phyloP scores from a whole-genome alignment of 2,329 filamentous ascomycete species.

The Sordariomycetes sp. region DNA sequence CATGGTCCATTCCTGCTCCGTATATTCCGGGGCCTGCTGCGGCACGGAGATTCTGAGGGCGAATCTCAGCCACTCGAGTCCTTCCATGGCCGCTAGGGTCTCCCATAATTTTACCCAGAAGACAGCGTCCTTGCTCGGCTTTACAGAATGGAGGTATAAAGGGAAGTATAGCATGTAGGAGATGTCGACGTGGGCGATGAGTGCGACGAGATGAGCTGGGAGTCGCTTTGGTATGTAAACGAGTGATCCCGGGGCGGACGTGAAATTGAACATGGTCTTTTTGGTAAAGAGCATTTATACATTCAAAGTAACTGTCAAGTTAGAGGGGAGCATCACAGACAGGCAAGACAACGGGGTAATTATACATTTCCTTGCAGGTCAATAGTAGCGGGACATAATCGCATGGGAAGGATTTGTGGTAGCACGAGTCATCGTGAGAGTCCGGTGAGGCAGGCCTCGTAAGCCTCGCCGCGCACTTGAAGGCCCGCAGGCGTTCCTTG shows the following conservation, averaged over 20 bases:
- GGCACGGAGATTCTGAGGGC: slow-evolving; percentile 3
- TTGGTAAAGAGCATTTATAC: slow-evolving; percentile 7
- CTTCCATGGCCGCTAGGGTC: slow-evolving; percentile 7
- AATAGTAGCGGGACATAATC: slow-evolving; percentile 7
- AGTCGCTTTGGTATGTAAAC: background rate
- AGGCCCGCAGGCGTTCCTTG: slow-evolving; percentile 5
- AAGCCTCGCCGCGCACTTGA: slow-evolving; percentile 5
- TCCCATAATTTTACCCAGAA: slow-evolving; percentile 7
- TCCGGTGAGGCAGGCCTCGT: background rate
- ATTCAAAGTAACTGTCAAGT: slow-evolving; percentile 9
- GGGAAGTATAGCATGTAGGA: slow-evolving; percentile 1
- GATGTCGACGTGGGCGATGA: slow-evolving; percentile 1
- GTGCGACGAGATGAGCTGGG: slow-evolving; percentile 1
- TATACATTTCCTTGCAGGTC: slow-evolving; percentile 8
- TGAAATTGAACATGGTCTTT: slow-evolving; percentile 9
- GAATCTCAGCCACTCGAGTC: slow-evolving; percentile 9
- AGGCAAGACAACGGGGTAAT: slow-evolving; percentile 1
- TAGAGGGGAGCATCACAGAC: slow-evolving; percentile 2
- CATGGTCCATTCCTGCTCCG: slow-evolving; percentile 5
- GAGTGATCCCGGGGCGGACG: background rate
- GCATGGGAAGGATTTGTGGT: slow-evolving; percentile 1
- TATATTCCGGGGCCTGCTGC: slow-evolving; percentile 1
- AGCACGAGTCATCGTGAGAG: background rate
- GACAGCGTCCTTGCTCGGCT: background rate
- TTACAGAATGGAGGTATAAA: slow-evolving; percentile 1